Evolutionary conservation across 805 yeast genomes (phyloP), one percentile per base, ranked within the genome.

Genomic region (Wickerhamiella sorbophila): DNA sequence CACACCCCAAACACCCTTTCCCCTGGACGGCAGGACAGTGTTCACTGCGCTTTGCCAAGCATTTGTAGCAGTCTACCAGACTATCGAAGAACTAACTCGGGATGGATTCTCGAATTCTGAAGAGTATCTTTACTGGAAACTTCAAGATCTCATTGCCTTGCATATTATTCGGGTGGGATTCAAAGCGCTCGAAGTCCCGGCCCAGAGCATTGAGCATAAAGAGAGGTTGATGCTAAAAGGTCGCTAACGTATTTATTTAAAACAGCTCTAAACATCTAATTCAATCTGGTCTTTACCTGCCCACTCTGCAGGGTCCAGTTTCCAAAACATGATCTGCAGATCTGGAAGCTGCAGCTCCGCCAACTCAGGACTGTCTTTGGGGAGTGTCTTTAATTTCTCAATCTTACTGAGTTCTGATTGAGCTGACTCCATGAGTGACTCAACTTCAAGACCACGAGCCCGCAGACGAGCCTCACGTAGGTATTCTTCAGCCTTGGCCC

Each of bases 381-480:
- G 26, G 5, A 45, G 16, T 20, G 15, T 39, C 6, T 36, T 22
- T 19, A 53, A 38, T 29, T 36, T 34, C n/a, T 59, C 59, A 36
- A 80, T 57, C 57, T 77, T 77, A 9, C 58, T 63, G 50, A 80
- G 63, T 52, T 85, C 94, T 29, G 66, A 64, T 49, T 81, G 86
- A 26, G 81, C 75, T 47, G 75, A 81, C 1, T 57, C 64, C 3
- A 79, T 64, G 40, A 86, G 63, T 31, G 77, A 82, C 16, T 65
- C 65, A 52, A 79, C 74, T 10, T 78, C 79, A 44, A 79, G 67
- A 14, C 77, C 78, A 50, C 70, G 69, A 0, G 93, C 86, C 45
- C 85, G 65, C 20, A 75, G 67, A 27, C 83, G 69, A 0, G 94
- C 75, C 55, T 81, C 86, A 5, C 77, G 64, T 37, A 87, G 63